Evolutionary conservation across 495 filamentous ascomycete species (phyloP).

Genomic region (Tuber brumale): DNA sequence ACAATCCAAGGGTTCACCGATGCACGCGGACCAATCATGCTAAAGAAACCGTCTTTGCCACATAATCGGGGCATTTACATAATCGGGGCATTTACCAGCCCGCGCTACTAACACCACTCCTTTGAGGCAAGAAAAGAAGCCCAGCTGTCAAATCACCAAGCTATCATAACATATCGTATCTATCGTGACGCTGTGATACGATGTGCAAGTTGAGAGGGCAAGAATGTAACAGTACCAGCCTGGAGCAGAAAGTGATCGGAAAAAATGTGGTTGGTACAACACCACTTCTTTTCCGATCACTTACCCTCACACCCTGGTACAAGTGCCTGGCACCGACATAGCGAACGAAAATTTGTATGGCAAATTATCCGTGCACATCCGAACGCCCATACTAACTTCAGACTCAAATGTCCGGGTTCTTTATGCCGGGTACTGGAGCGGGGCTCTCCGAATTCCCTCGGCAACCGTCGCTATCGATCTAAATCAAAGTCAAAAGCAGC

Average conservation of each 20-base stretch:
- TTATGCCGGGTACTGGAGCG: too few relatives aligned
- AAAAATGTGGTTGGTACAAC: too few relatives aligned
- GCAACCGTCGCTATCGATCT: not conserved
- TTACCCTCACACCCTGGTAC: too few relatives aligned
- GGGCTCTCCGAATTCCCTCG: not conserved
- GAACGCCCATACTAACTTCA: too few relatives aligned
- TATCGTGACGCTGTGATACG: not conserved
- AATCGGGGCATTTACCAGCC: not conserved
- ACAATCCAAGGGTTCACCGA: not conserved
- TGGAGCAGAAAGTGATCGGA: too few relatives aligned
- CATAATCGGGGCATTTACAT: not conserved
- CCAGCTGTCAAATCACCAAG: not conserved
- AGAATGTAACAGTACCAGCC: too few relatives aligned
- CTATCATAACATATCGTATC: not conserved
- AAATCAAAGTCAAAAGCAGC: not conserved
- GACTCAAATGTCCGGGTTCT: too few relatives aligned
- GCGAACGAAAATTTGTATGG: too few relatives aligned
- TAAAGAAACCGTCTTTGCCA: not conserved
- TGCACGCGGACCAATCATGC: not conserved
- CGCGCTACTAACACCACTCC: not conserved
- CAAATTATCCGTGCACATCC: too few relatives aligned
- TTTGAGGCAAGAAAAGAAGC: not conserved
- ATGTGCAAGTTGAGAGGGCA: not conserved
- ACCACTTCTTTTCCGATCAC: too few relatives aligned
- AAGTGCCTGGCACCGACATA: too few relatives aligned